Conservation (phyloP, 257 asterid genomes). For the Marsdenia floribunda region DNA sequence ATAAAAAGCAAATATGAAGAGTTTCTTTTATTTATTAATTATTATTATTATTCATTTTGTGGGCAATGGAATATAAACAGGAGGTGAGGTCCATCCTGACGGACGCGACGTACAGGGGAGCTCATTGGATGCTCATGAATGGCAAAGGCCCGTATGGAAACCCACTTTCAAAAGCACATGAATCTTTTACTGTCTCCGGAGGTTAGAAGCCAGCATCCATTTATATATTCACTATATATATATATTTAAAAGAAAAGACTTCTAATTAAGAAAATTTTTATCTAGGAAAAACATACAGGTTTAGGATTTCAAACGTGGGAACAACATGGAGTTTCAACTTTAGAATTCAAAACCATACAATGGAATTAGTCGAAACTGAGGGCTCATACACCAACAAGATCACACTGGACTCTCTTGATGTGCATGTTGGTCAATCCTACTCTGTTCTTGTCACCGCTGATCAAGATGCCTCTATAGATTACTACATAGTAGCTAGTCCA, state of each 20-base stretch:
- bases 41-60: not conserved
- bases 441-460: slow-evolving; percentile 58
- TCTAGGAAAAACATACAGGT: slow-evolving; percentile 52
- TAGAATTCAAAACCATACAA: slow-evolving; percentile 48
- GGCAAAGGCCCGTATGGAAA: slow-evolving; percentile 54
- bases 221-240: not conserved
- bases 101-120: slow-evolving; percentile 2
- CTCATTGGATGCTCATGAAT: slow-evolving; percentile 51
- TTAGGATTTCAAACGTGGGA: slow-evolving; percentile 60
- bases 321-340: slow-evolving; percentile 55
- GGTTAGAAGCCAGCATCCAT: slow-evolving; percentile 22
- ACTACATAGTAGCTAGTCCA: slow-evolving; percentile 60
- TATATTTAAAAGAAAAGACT: no score
- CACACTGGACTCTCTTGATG: slow-evolving; percentile 44
- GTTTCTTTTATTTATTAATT: no score
- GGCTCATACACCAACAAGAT: slow-evolving; percentile 57
- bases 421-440: slow-evolving; percentile 76
- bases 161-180: slow-evolving; percentile 27
- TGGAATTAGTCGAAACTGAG: slow-evolving; percentile 63
- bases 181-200: slow-evolving; percentile 40
- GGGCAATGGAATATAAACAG: slow-evolving; percentile 20
- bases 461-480: slow-evolving; percentile 36
- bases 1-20: no score
- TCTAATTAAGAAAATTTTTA: not conserved
- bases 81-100: slow-evolving; percentile 24